These are phyloP conservation scores for Dictyostelium capitatum DNA, from an alignment of 78 protist species.

Conservation along the genomic window DNA sequence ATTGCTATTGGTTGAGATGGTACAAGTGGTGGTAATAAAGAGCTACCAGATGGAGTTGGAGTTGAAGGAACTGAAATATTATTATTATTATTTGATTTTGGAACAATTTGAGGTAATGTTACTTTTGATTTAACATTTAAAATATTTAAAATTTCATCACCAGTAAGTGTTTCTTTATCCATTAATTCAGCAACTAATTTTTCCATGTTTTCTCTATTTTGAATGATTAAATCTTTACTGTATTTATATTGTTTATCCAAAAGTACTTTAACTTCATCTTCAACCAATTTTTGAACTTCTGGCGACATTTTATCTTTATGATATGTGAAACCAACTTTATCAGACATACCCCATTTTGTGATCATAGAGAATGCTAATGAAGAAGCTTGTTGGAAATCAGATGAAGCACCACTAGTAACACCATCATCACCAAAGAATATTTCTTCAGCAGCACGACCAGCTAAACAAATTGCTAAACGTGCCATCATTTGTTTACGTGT, in stretches of 20 bases:
- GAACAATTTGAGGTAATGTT: neutral
- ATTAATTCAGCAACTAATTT: constrained; percentile 82
- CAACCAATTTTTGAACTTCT: constrained; percentile 55
- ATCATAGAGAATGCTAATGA: constrained; percentile 87
- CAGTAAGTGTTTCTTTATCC: constrained; percentile 90
- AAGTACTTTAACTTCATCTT: constrained; percentile 76
- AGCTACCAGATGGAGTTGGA: neutral
- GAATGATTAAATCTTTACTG: constrained; percentile 68
- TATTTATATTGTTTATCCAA: constrained; percentile 79
- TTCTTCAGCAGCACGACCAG: constrained; percentile 98
- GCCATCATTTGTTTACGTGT: constrained; percentile 89
- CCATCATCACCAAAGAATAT: constrained; percentile 89
- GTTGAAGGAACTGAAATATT: neutral
- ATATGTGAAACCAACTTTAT: constrained; percentile 71
- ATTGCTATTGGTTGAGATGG: constrained; percentile 6
- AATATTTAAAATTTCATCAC: constrained; percentile 78
- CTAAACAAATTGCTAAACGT: constrained; percentile 89
- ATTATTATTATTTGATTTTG: neutral
- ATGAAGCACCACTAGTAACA: constrained; percentile 87
- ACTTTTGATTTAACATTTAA: constrained; percentile 28
- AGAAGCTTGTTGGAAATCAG: constrained; percentile 74
- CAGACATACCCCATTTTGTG: constrained; percentile 89
- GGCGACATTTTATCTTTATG: constrained; percentile 79
- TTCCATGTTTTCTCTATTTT: constrained; percentile 75
- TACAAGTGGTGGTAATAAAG: constrained; percentile 18